A percentile compares a stretch with the other conserved stretches of the same genome.
Conservation (phyloP, 1,284 basidiomycete genomes). For the Irpex sp. region DNA sequence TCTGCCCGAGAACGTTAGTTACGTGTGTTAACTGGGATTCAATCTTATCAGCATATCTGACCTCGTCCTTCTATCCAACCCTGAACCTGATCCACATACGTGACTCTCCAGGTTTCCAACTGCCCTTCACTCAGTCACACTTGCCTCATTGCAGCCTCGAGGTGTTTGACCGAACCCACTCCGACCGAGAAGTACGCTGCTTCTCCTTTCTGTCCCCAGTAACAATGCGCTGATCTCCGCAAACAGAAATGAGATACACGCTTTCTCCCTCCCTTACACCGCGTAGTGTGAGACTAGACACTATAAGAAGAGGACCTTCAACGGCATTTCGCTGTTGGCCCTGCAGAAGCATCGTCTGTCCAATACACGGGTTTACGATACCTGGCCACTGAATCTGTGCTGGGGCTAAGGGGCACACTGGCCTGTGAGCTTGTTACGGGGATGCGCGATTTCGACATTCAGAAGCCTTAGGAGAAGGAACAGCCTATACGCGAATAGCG, state of each 20-base stretch:
- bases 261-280: not conserved
- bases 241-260: not conserved
- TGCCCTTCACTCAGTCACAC: not conserved
- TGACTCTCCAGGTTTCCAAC: too few relatives aligned
- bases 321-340: not conserved
- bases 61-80: too few relatives aligned
- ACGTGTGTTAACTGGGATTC: too few relatives aligned
- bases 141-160: not conserved
- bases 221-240: not conserved
- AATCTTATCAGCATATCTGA: too few relatives aligned
- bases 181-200: not conserved
- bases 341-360: not conserved
- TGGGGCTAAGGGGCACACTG: not conserved
- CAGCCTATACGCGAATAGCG: not conserved
- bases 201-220: not conserved
- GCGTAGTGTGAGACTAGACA: not conserved
- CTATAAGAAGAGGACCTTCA: too few relatives aligned
- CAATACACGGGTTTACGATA: not conserved
- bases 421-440: not conserved
- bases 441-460: not conserved
- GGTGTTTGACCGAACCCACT: not conserved
- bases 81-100: too few relatives aligned
- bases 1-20: too few relatives aligned
- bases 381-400: not conserved
- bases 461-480: not conserved